phyloP scores from a whole-genome alignment of 2,329 filamentous ascomycete genomes.

The Neoarthrinium moseri region DNA sequence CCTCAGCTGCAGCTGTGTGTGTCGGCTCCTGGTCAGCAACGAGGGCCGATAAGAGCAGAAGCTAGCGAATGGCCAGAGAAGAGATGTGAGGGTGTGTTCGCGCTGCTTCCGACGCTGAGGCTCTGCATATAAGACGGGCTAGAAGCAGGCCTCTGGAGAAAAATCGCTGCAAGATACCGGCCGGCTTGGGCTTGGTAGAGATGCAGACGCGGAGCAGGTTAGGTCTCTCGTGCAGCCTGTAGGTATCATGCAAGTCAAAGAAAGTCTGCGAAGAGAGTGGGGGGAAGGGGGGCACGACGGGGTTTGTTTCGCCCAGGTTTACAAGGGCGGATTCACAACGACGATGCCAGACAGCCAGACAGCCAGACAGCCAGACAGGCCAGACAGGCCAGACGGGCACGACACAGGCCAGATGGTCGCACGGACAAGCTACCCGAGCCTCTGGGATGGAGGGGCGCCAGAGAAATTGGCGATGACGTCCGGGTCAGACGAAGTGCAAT shows the following conservation, averaged over 20 bases:
- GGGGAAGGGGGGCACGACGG: not conserved
- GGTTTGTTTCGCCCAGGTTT: not conserved
- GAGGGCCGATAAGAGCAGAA: not conserved
- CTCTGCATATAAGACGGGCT: not conserved
- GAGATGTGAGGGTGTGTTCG: too few species aligned
- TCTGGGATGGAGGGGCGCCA: not conserved
- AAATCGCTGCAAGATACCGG: not conserved
- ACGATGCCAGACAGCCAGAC: too few species aligned
- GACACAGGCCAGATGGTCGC: not conserved
- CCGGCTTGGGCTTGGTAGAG: not conserved
- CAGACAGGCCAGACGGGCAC: too few species aligned
- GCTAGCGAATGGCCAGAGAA: not conserved
- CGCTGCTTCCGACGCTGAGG: too few species aligned
- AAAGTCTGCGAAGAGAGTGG: not conserved
- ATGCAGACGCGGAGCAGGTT: conserved; percentile 1
- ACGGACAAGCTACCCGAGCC: not conserved
- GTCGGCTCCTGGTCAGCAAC: not conserved
- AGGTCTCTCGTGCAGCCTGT: conserved; percentile 2
- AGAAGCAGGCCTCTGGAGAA: not conserved
- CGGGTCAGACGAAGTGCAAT: not conserved
- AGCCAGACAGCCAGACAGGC: too few species aligned
- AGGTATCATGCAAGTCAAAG: conserved; percentile 1
- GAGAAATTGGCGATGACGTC: conserved; percentile 5
- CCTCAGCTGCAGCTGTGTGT: not conserved
- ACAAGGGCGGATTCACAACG: not conserved